phyloP scores from a whole-genome alignment of 768 basidiomycete genomes.

The Termitomyces sp. region DNA sequence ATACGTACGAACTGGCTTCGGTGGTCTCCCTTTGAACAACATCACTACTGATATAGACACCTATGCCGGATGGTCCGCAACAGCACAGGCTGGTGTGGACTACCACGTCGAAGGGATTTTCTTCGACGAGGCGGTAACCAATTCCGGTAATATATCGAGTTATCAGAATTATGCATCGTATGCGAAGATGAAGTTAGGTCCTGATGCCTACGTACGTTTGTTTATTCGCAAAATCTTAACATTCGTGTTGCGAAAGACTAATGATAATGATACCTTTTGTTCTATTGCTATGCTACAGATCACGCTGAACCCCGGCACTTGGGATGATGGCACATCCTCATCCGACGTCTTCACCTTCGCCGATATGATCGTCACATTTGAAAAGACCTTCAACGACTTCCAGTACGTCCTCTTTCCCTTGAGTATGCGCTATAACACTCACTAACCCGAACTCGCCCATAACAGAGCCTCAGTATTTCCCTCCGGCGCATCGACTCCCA shows the following conservation, averaged over 20 bases:
- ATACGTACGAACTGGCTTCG: slow-evolving; percentile 27
- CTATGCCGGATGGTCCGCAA: slow-evolving; percentile 26
- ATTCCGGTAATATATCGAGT: slow-evolving; percentile 11
- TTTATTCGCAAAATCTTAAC: background rate
- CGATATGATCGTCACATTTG: slow-evolving; percentile 27
- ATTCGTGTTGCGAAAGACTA: no score
- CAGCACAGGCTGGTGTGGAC: background rate
- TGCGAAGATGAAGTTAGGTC: slow-evolving; percentile 17
- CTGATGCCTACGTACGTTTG: slow-evolving; percentile 15
- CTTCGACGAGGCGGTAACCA: slow-evolving; percentile 30
- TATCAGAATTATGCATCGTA: slow-evolving; percentile 23
- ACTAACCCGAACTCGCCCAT: background rate
- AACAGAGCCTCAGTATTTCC: slow-evolving; percentile 23
- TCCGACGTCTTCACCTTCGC: background rate
- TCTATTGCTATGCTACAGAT: background rate
- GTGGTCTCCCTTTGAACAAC: slow-evolving; percentile 13
- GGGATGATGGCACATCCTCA: background rate
- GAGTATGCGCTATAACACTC: no score
- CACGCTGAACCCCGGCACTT: background rate
- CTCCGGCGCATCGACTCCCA: slow-evolving; percentile 16
- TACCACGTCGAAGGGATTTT: slow-evolving; percentile 34
- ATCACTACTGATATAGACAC: slow-evolving; percentile 28
- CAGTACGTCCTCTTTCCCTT: slow-evolving; percentile 13
- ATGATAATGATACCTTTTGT: background rate
- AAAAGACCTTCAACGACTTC: slow-evolving; percentile 27